Evolutionary conservation across 768 basidiomycete genomes (phyloP).

Genomic region (Steccherinum ochraceum): DNA sequence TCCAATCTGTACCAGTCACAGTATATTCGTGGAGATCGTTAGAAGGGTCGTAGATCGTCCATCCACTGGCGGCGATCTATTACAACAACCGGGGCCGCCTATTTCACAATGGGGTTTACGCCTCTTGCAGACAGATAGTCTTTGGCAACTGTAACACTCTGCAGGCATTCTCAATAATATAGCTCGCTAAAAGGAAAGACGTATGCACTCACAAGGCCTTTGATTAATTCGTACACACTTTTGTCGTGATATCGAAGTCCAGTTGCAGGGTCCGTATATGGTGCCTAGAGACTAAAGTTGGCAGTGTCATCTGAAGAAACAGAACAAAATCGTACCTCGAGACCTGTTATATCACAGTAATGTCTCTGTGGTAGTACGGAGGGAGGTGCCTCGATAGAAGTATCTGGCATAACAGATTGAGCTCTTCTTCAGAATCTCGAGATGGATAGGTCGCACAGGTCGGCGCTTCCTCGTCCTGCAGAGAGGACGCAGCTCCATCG

Average conservation of each 20-base stretch:
- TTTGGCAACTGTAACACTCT: conserved; percentile 69
- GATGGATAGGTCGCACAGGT: conserved; percentile 45
- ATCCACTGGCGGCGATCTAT: too few species aligned
- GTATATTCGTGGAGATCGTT: too few species aligned
- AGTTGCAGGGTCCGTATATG: conserved; percentile 79
- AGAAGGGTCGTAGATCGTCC: too few species aligned
- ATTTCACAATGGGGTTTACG: conserved; percentile 31
- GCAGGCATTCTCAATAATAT: background rate
- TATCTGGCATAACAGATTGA: conserved; percentile 49
- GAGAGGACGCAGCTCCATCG: conserved; percentile 28
- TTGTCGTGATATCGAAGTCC: conserved; percentile 80
- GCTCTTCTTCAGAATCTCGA: background rate
- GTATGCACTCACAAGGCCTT: too few species aligned
- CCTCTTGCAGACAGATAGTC: conserved; percentile 62
- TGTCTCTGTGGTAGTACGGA: conserved; percentile 70
- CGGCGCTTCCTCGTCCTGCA: conserved; percentile 54
- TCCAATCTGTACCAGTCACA: too few species aligned
- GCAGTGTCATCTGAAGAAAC: background rate
- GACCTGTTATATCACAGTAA: conserved; percentile 83
- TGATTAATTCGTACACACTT: conserved; percentile 78
- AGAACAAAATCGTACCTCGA: conserved; percentile 50
- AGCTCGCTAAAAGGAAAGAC: too few species aligned
- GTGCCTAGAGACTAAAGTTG: conserved; percentile 41
- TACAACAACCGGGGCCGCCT: too few species aligned
- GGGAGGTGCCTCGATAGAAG: conserved; percentile 80